These are phyloP conservation scores for Aspergillus quadrilineatus DNA, from an alignment of 2,329 filamentous ascomycete genomes.

Conservation along the genomic window DNA sequence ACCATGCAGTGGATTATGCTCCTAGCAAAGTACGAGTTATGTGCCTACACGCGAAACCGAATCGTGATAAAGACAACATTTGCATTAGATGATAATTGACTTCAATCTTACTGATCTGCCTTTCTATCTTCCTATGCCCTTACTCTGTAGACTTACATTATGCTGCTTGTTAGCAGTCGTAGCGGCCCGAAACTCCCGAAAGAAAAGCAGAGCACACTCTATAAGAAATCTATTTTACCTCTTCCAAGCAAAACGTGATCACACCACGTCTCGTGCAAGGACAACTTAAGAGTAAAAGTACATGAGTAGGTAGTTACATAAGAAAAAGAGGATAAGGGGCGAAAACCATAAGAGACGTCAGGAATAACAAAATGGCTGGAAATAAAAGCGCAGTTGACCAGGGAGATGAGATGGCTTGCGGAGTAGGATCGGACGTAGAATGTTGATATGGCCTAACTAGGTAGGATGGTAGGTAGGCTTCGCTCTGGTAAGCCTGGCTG, in stretches of 20 bases:
- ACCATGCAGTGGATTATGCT: not conserved
- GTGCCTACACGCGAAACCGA: not conserved
- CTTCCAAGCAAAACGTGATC: not conserved
- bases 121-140: not conserved
- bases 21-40: not conserved
- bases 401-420: not conserved
- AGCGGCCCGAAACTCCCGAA: no score
- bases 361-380: not conserved
- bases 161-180: no score
- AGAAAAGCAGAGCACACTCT: not conserved
- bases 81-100: not conserved
- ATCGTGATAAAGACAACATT: not conserved
- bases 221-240: constrained; percentile 15
- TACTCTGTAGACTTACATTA: no score
- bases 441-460: not conserved
- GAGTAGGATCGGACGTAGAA: not conserved
- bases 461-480: not conserved
- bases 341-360: not conserved
- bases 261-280: not conserved
- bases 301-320: constrained; percentile 11
- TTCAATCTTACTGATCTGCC: not conserved
- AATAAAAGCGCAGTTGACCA: not conserved
- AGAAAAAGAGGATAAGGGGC: not conserved
- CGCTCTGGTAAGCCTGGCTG: not conserved
- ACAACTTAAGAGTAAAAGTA: constrained; percentile 9